These are phyloP conservation scores for Cladosporium oxysporum DNA, from an alignment of 2,329 filamentous ascomycete species.

Conservation along the genomic window DNA sequence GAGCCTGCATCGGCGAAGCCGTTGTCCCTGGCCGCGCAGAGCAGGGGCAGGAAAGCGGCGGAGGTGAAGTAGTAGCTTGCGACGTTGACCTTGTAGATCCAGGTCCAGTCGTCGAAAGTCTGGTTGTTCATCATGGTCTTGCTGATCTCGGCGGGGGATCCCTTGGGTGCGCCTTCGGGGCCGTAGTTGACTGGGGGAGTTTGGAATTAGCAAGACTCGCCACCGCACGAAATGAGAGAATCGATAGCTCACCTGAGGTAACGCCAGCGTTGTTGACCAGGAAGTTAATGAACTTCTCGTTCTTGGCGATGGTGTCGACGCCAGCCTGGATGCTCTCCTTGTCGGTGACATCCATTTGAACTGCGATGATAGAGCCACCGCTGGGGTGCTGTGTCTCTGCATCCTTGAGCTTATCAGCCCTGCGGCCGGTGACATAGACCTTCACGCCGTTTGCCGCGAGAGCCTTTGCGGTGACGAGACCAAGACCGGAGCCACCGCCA, in stretches of 20 bases:
- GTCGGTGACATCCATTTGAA: conserved; percentile 38
- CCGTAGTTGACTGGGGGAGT: conserved; percentile 29
- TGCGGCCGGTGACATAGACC: conserved; percentile 52
- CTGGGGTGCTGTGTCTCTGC: conserved; percentile 49
- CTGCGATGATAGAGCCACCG: conserved; percentile 55
- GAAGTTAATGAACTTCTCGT: conserved; percentile 37
- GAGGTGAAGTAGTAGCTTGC: conserved; percentile 49
- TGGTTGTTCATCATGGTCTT: conserved; percentile 49
- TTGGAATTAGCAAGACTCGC: background rate
- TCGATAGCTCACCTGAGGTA: conserved; percentile 18
- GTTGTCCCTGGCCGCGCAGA: conserved; percentile 44
- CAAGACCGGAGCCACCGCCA: conserved; percentile 50
- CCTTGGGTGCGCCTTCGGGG: conserved; percentile 26
- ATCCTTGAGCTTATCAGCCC: conserved; percentile 47
- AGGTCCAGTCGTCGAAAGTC: conserved; percentile 46
- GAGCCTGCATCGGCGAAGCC: conserved; percentile 44
- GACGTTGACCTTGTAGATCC: conserved; percentile 48
- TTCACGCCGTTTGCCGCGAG: conserved; percentile 51
- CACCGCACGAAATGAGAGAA: background rate
- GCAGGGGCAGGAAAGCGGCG: conserved; percentile 47
- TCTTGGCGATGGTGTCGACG: conserved; percentile 30
- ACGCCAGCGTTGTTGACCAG: conserved; percentile 38
- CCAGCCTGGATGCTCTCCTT: conserved; percentile 32
- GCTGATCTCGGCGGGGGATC: conserved; percentile 58
- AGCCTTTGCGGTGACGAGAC: conserved; percentile 50